Percentiles rank a stretch among this genome's conserved stretches.
Evolutionary conservation across 495 filamentous ascomycete species (phyloP).

Genomic region (Penicillium daleae): DNA sequence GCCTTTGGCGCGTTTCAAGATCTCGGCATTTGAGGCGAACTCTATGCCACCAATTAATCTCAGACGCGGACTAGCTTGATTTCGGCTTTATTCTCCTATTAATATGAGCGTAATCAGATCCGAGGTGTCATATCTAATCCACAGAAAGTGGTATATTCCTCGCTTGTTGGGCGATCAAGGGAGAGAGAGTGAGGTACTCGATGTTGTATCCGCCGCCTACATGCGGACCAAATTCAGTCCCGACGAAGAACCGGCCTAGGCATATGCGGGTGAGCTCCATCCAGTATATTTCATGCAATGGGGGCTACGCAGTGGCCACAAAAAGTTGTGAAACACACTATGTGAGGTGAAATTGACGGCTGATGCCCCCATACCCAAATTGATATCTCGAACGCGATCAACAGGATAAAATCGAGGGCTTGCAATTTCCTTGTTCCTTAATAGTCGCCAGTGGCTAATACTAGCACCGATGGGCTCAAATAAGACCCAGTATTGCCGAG

Average conservation of each 20-base stretch:
- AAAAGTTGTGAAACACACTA: neutral
- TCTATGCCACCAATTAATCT: neutral
- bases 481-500: neutral
- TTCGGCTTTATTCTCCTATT: neutral
- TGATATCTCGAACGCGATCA: neutral
- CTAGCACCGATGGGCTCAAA: neutral
- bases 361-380: neutral
- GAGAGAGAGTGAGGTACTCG: too few species aligned
- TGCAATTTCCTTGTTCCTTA: neutral
- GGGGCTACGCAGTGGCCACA: neutral
- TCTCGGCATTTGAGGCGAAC: neutral
- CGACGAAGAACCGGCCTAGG: too few species aligned
- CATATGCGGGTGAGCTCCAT: neutral
- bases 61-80: neutral
- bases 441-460: neutral
- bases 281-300: neutral
- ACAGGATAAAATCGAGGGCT: neutral
- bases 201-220: too few species aligned
- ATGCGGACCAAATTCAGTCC: too few species aligned
- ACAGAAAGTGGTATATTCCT: neutral
- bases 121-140: neutral
- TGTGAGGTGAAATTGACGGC: neutral
- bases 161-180: neutral
- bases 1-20: constrained; percentile 1
- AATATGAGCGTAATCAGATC: neutral